Evolutionary conservation across 805 yeast genomes (phyloP), one percentile per base, ranked within the genome.

Genomic region (Nakazawaea ambrosiae): DNA sequence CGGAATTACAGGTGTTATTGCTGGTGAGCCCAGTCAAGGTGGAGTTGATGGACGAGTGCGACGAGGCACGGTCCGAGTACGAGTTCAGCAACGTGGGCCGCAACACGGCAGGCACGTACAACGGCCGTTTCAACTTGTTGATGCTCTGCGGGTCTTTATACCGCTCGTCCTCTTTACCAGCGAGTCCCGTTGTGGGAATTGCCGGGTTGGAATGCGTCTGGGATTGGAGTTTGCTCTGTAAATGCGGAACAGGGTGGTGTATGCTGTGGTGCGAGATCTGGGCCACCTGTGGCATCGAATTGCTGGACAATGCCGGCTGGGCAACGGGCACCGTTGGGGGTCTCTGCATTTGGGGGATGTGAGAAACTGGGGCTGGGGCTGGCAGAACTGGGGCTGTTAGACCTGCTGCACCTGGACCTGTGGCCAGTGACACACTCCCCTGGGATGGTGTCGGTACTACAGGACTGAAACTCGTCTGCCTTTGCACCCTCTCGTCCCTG

Each of bases 81-180:
- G 31, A 22, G 11, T 28, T 33, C 12, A 29, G 30, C 27, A 29
- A 18, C 26, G 49, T 55, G 1, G 41, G 67, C 47, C 85, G 70
- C 36, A 89, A 65, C 9, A 89, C 97, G 0, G 96, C 96, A 0
- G 97, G 97, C 0, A 83, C 68, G 51, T 87, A 89, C 64, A 89
- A 64, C 8, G 97, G 96, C 50, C 85, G 81, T 55, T 87, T 75
- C 45, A 87, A 89, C 33, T 81, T 81, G 40, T 78, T 76, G 44
- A 88, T 76, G 50, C 87, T 94, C 53, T 78, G 81, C 17, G 81
- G 55, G 41, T 63, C 63, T n/a, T n/a, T n/a, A n/a, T n/a, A n/a
- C n/a, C n/a, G n/a, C n/a, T n/a, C n/a, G n/a, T n/a, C n/a, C n/a
- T n/a, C n/a, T 33, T 57, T 49, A 36, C 50, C 50, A 7, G 16